phyloP scores from a whole-genome alignment of 2,329 filamentous ascomycete genomes.

The Aspergillus eucalypticola region DNA sequence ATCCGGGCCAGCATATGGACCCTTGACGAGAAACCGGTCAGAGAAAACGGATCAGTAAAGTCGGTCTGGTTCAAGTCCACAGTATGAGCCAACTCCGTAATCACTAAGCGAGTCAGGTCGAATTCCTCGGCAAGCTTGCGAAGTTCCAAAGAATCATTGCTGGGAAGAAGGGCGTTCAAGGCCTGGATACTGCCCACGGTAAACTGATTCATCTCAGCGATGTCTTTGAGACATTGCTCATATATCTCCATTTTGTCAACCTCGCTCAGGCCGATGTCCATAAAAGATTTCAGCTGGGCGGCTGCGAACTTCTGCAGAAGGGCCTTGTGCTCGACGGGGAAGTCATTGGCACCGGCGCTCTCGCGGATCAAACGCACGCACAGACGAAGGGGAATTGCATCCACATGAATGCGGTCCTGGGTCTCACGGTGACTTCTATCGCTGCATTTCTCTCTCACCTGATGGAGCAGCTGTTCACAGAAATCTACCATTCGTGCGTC shows the following conservation, averaged over 20 bases:
- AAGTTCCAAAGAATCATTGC: constrained; percentile 54
- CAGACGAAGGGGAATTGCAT: constrained; percentile 53
- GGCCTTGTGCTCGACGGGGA: constrained; percentile 58
- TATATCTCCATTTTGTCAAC: constrained; percentile 65
- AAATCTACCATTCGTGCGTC: constrained; percentile 63
- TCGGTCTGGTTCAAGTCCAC: constrained; percentile 46
- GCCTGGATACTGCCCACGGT: constrained; percentile 74
- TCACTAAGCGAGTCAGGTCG: constrained; percentile 61
- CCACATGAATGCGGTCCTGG: constrained; percentile 31
- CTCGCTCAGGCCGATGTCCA: constrained; percentile 56
- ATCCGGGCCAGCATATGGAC: constrained; percentile 60
- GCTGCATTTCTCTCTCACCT: constrained; percentile 48
- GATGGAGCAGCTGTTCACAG: constrained; percentile 58
- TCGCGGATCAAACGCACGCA: constrained; percentile 71
- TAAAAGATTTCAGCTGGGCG: constrained; percentile 61
- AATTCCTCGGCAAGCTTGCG: constrained; percentile 61
- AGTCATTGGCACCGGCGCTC: constrained; percentile 59
- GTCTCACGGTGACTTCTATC: constrained; percentile 29
- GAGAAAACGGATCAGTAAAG: constrained; percentile 38
- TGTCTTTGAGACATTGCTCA: constrained; percentile 66
- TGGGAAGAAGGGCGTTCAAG: constrained; percentile 49
- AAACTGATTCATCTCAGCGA: constrained; percentile 62
- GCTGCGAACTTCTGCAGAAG: constrained; percentile 66
- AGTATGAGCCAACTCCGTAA: constrained; percentile 65
- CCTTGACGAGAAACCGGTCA: constrained; percentile 55